Percentiles rank a stretch among this genome's conserved stretches.
Evolutionary conservation across 2,329 filamentous ascomycete genomes (phyloP).

Genomic region (Trichoderma sp.): DNA sequence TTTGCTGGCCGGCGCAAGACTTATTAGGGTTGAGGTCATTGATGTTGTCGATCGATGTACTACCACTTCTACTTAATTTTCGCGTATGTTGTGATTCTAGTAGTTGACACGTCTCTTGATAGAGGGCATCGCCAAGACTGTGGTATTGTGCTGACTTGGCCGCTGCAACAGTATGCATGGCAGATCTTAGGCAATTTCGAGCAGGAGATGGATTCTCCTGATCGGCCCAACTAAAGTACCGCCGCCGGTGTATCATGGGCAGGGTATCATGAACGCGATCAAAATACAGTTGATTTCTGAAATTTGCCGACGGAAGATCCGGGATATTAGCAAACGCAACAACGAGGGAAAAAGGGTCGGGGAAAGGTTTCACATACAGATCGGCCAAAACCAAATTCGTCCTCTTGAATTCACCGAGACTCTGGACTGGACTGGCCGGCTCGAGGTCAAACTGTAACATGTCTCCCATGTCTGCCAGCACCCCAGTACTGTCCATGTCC

Average conservation of each 20-base stretch:
- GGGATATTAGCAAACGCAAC: not conserved
- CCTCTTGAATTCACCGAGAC: not conserved
- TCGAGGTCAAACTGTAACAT: not conserved
- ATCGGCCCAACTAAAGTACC: not conserved
- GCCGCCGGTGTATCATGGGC: not conserved
- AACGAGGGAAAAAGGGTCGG: not conserved
- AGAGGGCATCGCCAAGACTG: not conserved
- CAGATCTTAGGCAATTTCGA: not conserved
- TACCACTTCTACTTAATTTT: not conserved
- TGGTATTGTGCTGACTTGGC: not conserved
- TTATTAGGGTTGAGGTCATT: not conserved
- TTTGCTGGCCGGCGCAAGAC: not conserved
- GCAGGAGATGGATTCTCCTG: not conserved
- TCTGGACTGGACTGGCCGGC: not conserved
- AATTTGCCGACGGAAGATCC: not conserved
- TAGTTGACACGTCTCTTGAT: not conserved
- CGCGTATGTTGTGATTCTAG: not conserved
- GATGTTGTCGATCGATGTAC: not conserved
- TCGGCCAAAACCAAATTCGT: not conserved
- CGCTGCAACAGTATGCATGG: not conserved
- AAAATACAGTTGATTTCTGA: not conserved
- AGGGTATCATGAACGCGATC: not conserved
- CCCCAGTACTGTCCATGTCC: not conserved
- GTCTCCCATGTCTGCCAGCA: not conserved
- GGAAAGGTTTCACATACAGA: not conserved